Conservation (phyloP, 2,329 filamentous ascomycete species). For the Trichoderma sp. region DNA sequence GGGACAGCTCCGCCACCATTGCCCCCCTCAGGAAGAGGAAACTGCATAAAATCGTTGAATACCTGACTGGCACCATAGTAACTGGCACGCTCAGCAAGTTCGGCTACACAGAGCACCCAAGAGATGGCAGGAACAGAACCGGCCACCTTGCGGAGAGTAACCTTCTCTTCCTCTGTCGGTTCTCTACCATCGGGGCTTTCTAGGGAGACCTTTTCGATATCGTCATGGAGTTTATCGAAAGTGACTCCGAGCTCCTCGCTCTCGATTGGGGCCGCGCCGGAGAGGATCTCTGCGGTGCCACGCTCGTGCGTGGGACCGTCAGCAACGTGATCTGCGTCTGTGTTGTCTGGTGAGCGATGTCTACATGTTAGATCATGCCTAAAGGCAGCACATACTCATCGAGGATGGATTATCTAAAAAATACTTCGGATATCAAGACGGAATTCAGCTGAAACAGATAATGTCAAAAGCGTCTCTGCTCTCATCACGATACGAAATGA, state of each 20-base stretch:
- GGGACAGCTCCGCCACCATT: slow-evolving; percentile 17
- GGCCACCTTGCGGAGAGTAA: slow-evolving; percentile 16
- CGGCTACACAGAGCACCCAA: slow-evolving; percentile 18
- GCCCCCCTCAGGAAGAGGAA: slow-evolving; percentile 15
- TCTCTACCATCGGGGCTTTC: slow-evolving; percentile 5
- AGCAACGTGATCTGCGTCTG: slow-evolving; percentile 14
- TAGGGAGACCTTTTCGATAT: background rate
- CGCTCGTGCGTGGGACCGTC: slow-evolving; percentile 12
- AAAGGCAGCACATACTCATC: background rate
- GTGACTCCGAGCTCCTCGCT: background rate
- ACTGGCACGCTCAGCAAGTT: slow-evolving; percentile 19
- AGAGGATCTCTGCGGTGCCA: slow-evolving; percentile 16
- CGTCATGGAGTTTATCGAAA: background rate
- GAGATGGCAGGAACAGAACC: slow-evolving; percentile 12
- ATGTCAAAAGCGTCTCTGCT: background rate
- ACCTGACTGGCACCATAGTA: slow-evolving; percentile 18
- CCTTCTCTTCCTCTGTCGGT: slow-evolving; percentile 15
- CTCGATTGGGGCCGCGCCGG: background rate
- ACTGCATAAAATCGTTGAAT: slow-evolving; percentile 20
- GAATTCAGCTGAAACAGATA: background rate
- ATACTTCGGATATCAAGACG: background rate
- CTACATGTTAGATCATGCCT: too few species aligned
- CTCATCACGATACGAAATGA: background rate
- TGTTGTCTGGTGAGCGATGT: background rate
- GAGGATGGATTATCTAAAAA: background rate